Conservation (phyloP, 768 basidiomycete genomes). For the Tulasnella calospora region DNA sequence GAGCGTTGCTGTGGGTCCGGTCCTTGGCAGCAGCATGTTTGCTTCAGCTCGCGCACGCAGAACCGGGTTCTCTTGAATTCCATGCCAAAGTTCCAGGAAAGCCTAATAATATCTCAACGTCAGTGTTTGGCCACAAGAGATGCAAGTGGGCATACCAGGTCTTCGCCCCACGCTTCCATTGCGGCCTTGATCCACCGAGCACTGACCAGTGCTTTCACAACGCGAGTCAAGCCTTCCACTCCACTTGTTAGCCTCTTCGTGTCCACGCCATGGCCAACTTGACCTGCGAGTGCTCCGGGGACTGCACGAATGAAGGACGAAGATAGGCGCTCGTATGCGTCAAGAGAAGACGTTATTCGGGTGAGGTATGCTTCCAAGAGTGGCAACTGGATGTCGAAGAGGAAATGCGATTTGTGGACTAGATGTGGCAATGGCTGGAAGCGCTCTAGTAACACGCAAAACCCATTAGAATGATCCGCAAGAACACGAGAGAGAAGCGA, state of each 20-base stretch:
- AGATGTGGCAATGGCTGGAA: conserved; percentile 82
- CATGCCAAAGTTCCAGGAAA: conserved; percentile 85
- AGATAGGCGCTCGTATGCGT: conserved; percentile 90
- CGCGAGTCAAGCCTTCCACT: conserved; percentile 71
- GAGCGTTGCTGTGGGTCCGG: conserved; percentile 33
- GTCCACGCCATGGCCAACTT: conserved; percentile 52
- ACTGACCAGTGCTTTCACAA: conserved; percentile 83
- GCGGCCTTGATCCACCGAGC: conserved; percentile 64
- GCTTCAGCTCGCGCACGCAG: conserved; percentile 53
- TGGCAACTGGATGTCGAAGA: conserved; percentile 79
- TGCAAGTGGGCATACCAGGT: conserved; percentile 54
- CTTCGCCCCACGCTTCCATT: conserved; percentile 84
- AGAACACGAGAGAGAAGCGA: not conserved
- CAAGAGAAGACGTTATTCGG: conserved; percentile 77
- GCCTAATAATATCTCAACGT: conserved; percentile 49
- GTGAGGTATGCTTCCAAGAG: conserved; percentile 69
- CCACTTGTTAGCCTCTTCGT: conserved; percentile 70
- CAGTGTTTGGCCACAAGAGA: not conserved
- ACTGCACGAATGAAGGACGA: conserved; percentile 84
- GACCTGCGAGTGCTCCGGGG: conserved; percentile 75
- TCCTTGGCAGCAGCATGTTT: conserved; percentile 48
- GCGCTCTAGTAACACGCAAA: conserved; percentile 55
- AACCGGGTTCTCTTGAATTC: conserved; percentile 58
- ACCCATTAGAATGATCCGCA: not conserved
- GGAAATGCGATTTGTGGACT: conserved; percentile 73